Evolutionary conservation across 2,329 filamentous ascomycete genomes (phyloP).

Genomic region (Exophiala alcalophila): DNA sequence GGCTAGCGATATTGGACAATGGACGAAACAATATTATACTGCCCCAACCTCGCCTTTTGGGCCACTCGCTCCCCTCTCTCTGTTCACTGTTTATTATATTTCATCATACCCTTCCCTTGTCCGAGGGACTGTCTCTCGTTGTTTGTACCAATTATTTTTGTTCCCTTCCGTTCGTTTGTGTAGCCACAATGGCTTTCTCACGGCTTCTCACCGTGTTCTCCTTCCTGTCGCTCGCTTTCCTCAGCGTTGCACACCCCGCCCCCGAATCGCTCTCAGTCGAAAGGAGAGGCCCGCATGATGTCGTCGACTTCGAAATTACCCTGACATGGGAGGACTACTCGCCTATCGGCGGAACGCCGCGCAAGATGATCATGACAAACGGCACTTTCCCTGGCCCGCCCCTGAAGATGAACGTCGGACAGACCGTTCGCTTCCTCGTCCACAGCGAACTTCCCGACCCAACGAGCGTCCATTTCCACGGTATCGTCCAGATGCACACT

Average conservation of each 20-base stretch:
- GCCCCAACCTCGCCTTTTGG: slow-evolving; percentile 18
- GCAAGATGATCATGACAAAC: slow-evolving; percentile 67
- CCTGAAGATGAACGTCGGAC: slow-evolving; percentile 70
- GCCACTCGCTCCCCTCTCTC: slow-evolving; percentile 6
- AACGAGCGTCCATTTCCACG: slow-evolving; percentile 72
- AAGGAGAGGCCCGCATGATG: slow-evolving; percentile 17
- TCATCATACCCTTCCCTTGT: slow-evolving; percentile 11
- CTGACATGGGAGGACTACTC: slow-evolving; percentile 38
- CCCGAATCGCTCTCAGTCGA: slow-evolving; percentile 15
- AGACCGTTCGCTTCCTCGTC: slow-evolving; percentile 67
- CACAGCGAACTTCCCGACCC: slow-evolving; percentile 64
- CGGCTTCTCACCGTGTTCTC: slow-evolving; percentile 21
- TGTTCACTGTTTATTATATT: slow-evolving; percentile 7
- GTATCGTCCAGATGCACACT: slow-evolving; percentile 72
- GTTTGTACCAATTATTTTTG: slow-evolving; percentile 7
- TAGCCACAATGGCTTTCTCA: slow-evolving; percentile 24
- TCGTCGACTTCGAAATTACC: slow-evolving; percentile 33
- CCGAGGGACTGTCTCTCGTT: slow-evolving; percentile 15
- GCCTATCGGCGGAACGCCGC: slow-evolving; percentile 44
- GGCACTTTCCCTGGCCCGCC: slow-evolving; percentile 71
- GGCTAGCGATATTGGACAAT: slow-evolving; percentile 8
- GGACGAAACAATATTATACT: slow-evolving; percentile 14
- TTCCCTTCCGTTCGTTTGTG: slow-evolving; percentile 3
- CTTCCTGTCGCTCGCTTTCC: slow-evolving; percentile 26
- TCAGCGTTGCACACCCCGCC: slow-evolving; percentile 18